Evolutionary conservation across 768 basidiomycete genomes (phyloP), one percentile per base, ranked within the genome.

Genomic region (Crucibulum laeve): DNA sequence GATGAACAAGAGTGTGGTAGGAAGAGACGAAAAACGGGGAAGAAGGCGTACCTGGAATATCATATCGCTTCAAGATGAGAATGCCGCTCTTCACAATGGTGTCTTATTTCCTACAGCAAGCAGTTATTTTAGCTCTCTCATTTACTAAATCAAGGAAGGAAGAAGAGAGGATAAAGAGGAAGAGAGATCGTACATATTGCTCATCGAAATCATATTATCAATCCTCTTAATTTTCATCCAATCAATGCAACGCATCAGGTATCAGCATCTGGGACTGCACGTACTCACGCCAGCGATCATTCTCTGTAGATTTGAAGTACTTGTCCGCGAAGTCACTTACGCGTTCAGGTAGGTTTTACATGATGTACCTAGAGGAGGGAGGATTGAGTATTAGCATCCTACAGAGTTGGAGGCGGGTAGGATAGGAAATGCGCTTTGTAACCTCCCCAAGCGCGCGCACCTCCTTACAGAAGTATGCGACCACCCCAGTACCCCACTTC

Each of bases 231-330:
- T 87, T n/a, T n/a, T n/a, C n/a, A 0, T 95, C 95, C 14, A 98
- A 65, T 91, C 93, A 98, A 60, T 93, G 91, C 35, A 97, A 67
- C 4, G 96, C 87, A 59, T 98, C 95, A 3, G 95, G 95, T 93
- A 98, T 96, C 47, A 91, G 72, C 17, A 85, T 89, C 60, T 77
- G 82, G 82, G 93, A 93, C n/a, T 91, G 80, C 90, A 92, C 91
- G 57, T 93, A 91, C 66, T 89, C 18, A 96, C 93, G 6, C 94
- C 94, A 0, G 94, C 94, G 47, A 97, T 89, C 50, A 88, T n/a
- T 69, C 64, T 94, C 94, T 0, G 95, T 97, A 4, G 84, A 82
- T 59, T 87, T 85, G 75, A 98, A 97, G 71, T 98, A 98, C 57
- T 84, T 82, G 64, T 91, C 84, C 1, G 95, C 95, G 1, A 80